Evolutionary conservation across 2,329 filamentous ascomycete genomes (phyloP), one percentile per base, ranked within the genome.

Genomic region (Cladophialophora exuberans): DNA sequence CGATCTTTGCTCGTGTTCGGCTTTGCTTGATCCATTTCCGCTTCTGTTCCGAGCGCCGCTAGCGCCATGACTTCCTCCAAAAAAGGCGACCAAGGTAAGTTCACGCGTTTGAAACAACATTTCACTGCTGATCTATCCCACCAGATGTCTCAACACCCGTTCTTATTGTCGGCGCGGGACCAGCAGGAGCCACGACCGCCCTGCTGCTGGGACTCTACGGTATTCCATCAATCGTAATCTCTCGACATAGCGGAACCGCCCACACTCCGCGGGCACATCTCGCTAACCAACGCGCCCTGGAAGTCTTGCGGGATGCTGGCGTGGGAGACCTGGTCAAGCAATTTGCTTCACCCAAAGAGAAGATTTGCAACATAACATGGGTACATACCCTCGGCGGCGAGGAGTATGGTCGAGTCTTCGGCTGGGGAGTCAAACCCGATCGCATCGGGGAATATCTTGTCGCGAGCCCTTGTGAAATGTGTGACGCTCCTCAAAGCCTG

Each of bases 141-240:
- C 36, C 15, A 50, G 38, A 35, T 18, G 17, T 53, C 17, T 36
- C 31, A 17, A 33, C 23, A 30, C 51, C 51, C 4, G 52, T 55
- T 2, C 67, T 83, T 30, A 77, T 81, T 48, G 65, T 81, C 17
- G 76, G 80, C 9, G 70, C 77, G 22, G 81, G 81, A 0, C 81
- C 81, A 3, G 79, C 81, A 0, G 81, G 81, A 2, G 79, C 78
- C 4, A 70, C 78, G 1, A 66, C 83, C 22, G 80, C 80, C 2
- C 80, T 77, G 56, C 83, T 83, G 52, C 72, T 83, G 1, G 69
- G 72, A 2, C 70, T 72, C 4, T 69, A 81, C 70, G 77, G 79
- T 75, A 66, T 54, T 7, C 30, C 30, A 9, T 18, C 38, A n/a
- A 9, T 56, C 18, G 46, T 31, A 3, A 31, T 51, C 6, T 51